A percentile compares a stretch with the other conserved stretches of the same genome.
Evolutionary conservation across 345 rosid genomes (phyloP).

Genomic region (Heritiera fomes): DNA sequence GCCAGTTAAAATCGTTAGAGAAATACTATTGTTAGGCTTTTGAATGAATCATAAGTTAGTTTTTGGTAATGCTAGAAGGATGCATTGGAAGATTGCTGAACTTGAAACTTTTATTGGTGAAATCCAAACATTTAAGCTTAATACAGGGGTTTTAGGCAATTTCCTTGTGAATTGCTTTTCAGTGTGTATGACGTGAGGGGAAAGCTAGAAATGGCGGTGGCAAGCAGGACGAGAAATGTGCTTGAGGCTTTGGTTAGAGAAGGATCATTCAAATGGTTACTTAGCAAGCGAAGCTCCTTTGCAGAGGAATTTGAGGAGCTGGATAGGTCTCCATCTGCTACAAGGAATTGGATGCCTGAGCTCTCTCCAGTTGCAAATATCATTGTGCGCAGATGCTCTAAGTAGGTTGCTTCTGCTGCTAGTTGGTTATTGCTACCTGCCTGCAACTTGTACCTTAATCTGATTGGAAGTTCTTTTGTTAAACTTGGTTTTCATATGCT

Average conservation of each 20-base stretch:
- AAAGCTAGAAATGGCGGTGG: conserved; percentile 44
- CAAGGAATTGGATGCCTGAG: conserved; percentile 76
- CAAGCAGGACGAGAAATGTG: conserved; percentile 68
- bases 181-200: conserved; percentile 14
- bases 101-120: not conserved
- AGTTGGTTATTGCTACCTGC: conserved; percentile 7
- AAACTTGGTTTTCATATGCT: conserved; percentile 7
- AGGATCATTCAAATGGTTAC: conserved; percentile 87
- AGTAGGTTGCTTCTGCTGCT: conserved; percentile 52
- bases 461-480: conserved; percentile 2
- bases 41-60: not conserved
- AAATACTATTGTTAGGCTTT: not conserved
- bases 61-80: not conserved
- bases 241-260: conserved; percentile 78
- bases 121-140: not conserved
- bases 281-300: conserved; percentile 60
- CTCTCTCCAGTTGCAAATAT: conserved; percentile 85
- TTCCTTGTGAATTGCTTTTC: not conserved
- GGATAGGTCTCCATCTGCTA: conserved; percentile 73
- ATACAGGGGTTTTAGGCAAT: not conserved
- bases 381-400: conserved; percentile 85
- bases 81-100: not conserved
- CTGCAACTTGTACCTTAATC: conserved; percentile 11
- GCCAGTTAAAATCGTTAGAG: not conserved
- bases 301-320: conserved; percentile 83